Conservation (phyloP, 305 asterid genomes). For the Ajuga reptans region DNA sequence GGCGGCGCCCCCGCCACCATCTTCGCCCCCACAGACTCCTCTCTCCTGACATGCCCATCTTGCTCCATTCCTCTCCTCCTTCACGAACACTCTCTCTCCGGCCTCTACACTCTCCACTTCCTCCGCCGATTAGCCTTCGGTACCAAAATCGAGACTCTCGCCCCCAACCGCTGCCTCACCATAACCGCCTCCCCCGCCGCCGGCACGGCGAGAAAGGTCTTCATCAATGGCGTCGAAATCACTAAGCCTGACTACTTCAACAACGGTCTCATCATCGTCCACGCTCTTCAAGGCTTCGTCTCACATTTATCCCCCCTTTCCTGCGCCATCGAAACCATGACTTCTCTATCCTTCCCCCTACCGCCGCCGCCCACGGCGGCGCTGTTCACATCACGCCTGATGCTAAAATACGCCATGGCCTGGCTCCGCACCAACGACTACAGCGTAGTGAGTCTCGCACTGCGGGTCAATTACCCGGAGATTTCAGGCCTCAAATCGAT, state of each 20-base stretch:
- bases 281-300: conserved; percentile 54
- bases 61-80: conserved; percentile 61
- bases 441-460: conserved; percentile 44
- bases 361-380: conserved; percentile 31
- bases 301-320: conserved; percentile 62
- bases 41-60: conserved; percentile 57
- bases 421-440: conserved; percentile 48
- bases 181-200: conserved; percentile 38
- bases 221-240: conserved; percentile 60
- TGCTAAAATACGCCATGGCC: conserved; percentile 55
- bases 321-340: conserved; percentile 47
- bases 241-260: conserved; percentile 52
- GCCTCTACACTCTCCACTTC: conserved; percentile 55
- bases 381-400: conserved; percentile 27
- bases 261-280: conserved; percentile 53
- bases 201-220: conserved; percentile 25
- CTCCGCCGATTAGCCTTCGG: conserved; percentile 51
- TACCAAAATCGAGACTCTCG: conserved; percentile 47
- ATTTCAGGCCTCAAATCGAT: conserved; percentile 38
- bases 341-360: conserved; percentile 39
- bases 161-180: conserved; percentile 60
- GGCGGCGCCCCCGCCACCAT: conserved; percentile 47
- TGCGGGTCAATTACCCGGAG: conserved; percentile 48
- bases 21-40: conserved; percentile 55
- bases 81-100: conserved; percentile 56